phyloP scores from a whole-genome alignment of 495 filamentous ascomycete genomes.

The Haplographium delicatum region DNA sequence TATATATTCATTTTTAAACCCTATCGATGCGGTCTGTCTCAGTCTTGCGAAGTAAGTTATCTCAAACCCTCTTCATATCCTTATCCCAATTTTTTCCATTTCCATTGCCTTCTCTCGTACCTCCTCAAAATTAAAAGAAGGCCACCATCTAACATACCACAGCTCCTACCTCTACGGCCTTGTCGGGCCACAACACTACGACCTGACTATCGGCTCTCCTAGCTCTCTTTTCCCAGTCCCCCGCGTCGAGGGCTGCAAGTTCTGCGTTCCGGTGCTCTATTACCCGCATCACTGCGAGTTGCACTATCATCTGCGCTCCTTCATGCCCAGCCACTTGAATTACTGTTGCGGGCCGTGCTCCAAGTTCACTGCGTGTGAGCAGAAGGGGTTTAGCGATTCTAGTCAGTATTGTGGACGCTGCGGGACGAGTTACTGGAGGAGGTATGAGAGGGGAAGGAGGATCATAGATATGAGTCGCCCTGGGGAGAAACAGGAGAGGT shows the following conservation, averaged over 20 bases:
- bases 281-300: conserved; percentile 20
- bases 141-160: neutral
- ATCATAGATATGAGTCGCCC: conserved; percentile 1
- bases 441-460: conserved; percentile 12
- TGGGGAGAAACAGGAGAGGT: conserved; percentile 5
- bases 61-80: neutral
- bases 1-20: conserved; percentile 7
- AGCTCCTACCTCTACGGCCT: conserved; percentile 12
- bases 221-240: neutral
- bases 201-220: conserved; percentile 7
- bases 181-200: neutral
- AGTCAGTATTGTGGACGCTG: conserved; percentile 9
- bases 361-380: conserved; percentile 8
- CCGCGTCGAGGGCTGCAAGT: conserved; percentile 1
- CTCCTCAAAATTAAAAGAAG: too few species aligned
- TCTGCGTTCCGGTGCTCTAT: conserved; percentile 17
- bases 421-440: conserved; percentile 8
- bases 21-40: conserved; percentile 14
- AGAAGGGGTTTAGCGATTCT: neutral
- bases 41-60: conserved; percentile 11
- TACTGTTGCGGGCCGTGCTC: conserved; percentile 8
- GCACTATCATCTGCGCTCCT: conserved; percentile 13
- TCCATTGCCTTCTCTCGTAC: too few species aligned
- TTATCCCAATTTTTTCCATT: neutral
- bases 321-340: conserved; percentile 9